These are phyloP conservation scores for Colletotrichum tropicicola DNA, from an alignment of 2,329 filamentous ascomycete genomes.

Conservation along the genomic window DNA sequence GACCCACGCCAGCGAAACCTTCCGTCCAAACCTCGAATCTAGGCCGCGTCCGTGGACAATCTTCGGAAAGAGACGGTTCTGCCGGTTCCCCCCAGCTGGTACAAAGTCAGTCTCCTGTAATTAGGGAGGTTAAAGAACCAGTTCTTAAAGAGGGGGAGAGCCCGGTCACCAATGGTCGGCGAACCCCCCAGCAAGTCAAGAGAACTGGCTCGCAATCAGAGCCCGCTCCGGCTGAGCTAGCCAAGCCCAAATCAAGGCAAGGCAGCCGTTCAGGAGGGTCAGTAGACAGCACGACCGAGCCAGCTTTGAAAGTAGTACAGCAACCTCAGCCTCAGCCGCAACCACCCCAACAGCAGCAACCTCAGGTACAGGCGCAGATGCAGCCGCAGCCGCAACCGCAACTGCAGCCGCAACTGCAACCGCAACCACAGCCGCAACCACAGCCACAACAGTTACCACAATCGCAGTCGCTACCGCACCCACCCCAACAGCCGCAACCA, in stretches of 20 bases:
- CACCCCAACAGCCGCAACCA: conserved; percentile 47
- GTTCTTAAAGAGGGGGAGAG: conserved; percentile 55
- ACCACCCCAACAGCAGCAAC: neutral
- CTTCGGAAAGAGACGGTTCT: conserved; percentile 53
- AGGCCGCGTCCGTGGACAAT: conserved; percentile 58
- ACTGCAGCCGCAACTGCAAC: neutral
- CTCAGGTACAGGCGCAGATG: neutral
- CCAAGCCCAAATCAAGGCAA: conserved; percentile 46
- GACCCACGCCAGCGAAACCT: conserved; percentile 60
- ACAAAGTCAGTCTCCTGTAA: conserved; percentile 50
- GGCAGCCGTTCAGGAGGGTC: conserved; percentile 70
- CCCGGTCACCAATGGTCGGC: conserved; percentile 66
- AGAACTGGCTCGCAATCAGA: conserved; percentile 49
- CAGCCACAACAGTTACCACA: conserved; percentile 11
- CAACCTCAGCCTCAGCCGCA: neutral
- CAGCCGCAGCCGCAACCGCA: neutral
- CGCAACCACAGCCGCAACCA: neutral
- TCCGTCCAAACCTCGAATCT: conserved; percentile 48
- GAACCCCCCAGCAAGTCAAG: conserved; percentile 65
- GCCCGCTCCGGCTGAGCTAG: conserved; percentile 35
- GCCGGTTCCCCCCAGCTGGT: conserved; percentile 45
- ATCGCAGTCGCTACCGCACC: conserved; percentile 49
- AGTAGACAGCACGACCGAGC: conserved; percentile 74
- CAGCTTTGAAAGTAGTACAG: conserved; percentile 50
- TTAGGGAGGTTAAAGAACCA: conserved; percentile 44